Evolutionary conservation across 2,329 filamentous ascomycete species (phyloP), one percentile per base, ranked within the genome.

Genomic region (Podosphaera aphanis): DNA sequence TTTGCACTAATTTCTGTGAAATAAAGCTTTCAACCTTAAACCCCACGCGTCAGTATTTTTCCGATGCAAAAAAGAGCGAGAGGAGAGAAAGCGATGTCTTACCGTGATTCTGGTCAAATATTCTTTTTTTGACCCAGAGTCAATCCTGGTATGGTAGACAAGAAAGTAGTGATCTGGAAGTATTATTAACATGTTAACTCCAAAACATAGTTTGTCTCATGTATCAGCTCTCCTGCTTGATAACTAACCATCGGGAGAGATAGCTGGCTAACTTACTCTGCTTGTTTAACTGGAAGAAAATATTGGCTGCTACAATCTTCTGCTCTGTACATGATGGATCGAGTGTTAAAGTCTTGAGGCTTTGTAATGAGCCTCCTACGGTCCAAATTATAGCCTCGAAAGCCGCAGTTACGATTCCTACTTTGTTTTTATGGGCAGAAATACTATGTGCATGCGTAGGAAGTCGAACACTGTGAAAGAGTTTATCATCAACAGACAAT

Each of bases 361-460:
- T 37, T 19, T 27, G 45, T 11, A 52, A 33, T 13, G 36, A 20
- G 6, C 43, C 43, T 20, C 51, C 52, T 38, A 54, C 44, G 15
- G 45, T 29, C 53, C 54, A 56, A 16, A 54, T 49, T 18, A 49
- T 38, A 21, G 51, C 18, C 23, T 53, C 49, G 35, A 47, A 19
- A n/a, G 45, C 18, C 1, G 13, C 37, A 18, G 49, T 52, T 4
- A 54, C 21, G 19, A 55, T 43, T 19, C 49, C 53, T 19, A 54
- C 50, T 15, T 48, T 39, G 18, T 50, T 46, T 2, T 48, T 20
- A 27, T 29, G 27, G 3, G 46, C 49, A 8, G 48, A 49, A 3
- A 54, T 11, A 5, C 41, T 25, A 21, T 10, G 7, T 21, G 47
- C 23, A 11, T 11, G 4, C 11, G 23, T 46, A 21, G 50, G 49